Percentiles rank a stretch among this genome's conserved stretches.
Evolutionary conservation across 1,284 basidiomycete genomes (phyloP).

Genomic region (Hortiboletus rubellus): DNA sequence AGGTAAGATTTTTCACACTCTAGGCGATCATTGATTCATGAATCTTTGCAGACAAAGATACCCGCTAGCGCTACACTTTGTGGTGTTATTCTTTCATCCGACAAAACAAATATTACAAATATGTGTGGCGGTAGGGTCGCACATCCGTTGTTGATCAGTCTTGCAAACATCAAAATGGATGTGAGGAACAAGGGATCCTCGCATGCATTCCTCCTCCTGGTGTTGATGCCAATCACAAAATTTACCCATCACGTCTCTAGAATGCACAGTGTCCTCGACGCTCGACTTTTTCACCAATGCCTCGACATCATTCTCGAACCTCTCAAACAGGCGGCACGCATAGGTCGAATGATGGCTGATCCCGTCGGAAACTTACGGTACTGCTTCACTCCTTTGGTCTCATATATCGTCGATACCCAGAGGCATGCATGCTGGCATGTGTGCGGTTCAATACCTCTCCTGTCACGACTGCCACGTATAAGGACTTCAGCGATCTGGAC

Average conservation of each 20-base stretch:
- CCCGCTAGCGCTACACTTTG: neutral
- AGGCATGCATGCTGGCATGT: conserved; percentile 7
- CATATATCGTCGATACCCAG: conserved; percentile 6
- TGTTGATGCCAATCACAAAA: conserved; percentile 33
- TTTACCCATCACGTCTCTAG: conserved; percentile 13
- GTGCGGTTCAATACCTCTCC: neutral
- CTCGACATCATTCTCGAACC: conserved; percentile 33
- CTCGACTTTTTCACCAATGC: conserved; percentile 32
- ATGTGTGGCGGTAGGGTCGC: conserved; percentile 9
- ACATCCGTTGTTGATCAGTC: conserved; percentile 36
- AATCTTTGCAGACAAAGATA: neutral
- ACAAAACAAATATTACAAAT: conserved; percentile 39
- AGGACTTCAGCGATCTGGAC: conserved; percentile 5
- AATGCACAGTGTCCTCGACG: neutral
- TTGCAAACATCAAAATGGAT: conserved; percentile 36
- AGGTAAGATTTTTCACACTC: too few species aligned
- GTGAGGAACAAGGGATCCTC: conserved; percentile 33
- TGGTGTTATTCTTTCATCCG: conserved; percentile 29
- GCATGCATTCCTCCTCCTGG: conserved; percentile 32
- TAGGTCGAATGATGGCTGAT: conserved; percentile 32
- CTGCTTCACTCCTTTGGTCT: conserved; percentile 4
- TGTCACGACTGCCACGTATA: conserved; percentile 3
- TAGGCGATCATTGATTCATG: neutral
- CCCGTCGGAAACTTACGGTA: conserved; percentile 17
- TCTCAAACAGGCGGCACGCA: conserved; percentile 31